Conservation (phyloP, 2,329 filamentous ascomycete species). For the Ophiostoma ulmi region DNA sequence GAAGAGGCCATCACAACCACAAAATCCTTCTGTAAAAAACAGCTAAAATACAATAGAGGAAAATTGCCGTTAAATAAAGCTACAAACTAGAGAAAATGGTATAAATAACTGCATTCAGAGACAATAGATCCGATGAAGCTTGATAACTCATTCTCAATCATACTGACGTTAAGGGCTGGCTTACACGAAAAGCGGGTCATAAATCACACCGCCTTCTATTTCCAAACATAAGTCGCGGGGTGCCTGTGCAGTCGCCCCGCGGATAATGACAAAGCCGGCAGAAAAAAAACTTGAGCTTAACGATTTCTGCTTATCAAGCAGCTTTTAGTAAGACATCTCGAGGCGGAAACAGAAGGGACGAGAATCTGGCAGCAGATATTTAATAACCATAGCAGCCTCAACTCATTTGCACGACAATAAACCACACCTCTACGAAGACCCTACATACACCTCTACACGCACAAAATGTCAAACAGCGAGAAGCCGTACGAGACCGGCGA, state of each 20-base stretch:
- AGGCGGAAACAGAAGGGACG: slow-evolving; percentile 10
- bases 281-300: slow-evolving; percentile 11
- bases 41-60: too few species aligned
- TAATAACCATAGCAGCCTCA: background rate
- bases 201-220: background rate
- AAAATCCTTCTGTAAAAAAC: too few species aligned
- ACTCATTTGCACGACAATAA: background rate
- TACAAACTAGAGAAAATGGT: too few species aligned
- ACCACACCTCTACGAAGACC: background rate
- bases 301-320: slow-evolving; percentile 15
- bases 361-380: background rate
- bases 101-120: too few species aligned
- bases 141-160: background rate
- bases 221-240: background rate
- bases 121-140: too few species aligned
- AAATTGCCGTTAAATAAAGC: too few species aligned
- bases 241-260: slow-evolving; percentile 6
- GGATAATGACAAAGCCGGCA: slow-evolving; percentile 16
- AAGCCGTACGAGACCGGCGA: slow-evolving; percentile 39
- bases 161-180: background rate
- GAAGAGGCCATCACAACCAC: too few species aligned
- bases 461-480: slow-evolving; percentile 22
- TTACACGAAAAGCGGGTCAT: slow-evolving; percentile 3
- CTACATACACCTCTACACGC: background rate
- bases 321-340: background rate